Evolutionary conservation across 805 yeast species (phyloP).

Genomic region (Candida pseudofarinosa): DNA sequence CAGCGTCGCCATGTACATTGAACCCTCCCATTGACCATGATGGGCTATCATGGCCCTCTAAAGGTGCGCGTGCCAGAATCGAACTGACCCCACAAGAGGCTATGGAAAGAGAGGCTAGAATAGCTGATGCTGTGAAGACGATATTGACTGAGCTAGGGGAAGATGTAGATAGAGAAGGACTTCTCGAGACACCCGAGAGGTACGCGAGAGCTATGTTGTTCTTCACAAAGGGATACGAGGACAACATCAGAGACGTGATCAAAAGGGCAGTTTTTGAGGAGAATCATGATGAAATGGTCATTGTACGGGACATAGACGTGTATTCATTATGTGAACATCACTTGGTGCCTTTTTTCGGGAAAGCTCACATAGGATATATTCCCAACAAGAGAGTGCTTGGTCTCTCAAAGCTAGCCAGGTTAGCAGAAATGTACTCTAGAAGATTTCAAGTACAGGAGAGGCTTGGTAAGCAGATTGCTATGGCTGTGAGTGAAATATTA

Average conservation of each 20-base stretch:
- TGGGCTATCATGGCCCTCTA: constrained; percentile 91
- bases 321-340: constrained; percentile 96
- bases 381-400: constrained; percentile 94
- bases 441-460: constrained; percentile 98
- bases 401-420: constrained; percentile 84
- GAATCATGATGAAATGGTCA: constrained; percentile 98
- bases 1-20: constrained; percentile 77
- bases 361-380: constrained; percentile 96
- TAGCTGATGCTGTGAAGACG: constrained; percentile 78
- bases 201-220: constrained; percentile 95
- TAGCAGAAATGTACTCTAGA: constrained; percentile 96
- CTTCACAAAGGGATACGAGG: constrained; percentile 96
- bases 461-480: constrained; percentile 93
- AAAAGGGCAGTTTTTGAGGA: constrained; percentile 96
- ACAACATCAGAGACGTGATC: constrained; percentile 85
- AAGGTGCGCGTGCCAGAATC: constrained; percentile 75
- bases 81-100: constrained; percentile 67
- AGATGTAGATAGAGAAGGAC: constrained; percentile 83
- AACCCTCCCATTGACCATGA: constrained; percentile 85
- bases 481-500: constrained; percentile 86
- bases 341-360: constrained; percentile 94
- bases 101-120: constrained; percentile 62
- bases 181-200: constrained; percentile 90
- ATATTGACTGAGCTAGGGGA: constrained; percentile 86
- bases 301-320: constrained; percentile 90